These are phyloP conservation scores for Penicillium turbatum DNA, from an alignment of 495 filamentous ascomycete genomes.

Conservation along the genomic window DNA sequence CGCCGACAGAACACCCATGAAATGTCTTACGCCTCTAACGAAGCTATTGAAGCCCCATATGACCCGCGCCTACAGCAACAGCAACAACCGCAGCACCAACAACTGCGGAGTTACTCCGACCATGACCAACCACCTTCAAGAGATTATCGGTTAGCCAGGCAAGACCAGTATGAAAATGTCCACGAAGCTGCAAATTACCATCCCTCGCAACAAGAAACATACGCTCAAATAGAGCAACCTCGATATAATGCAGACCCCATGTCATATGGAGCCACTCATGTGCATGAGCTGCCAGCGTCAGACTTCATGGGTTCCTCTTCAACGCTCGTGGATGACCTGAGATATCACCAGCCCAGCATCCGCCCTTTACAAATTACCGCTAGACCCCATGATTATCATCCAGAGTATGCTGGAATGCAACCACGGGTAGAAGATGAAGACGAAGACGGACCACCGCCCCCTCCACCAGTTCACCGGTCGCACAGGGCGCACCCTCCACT, in stretches of 20 bases:
- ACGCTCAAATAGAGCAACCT: constrained; percentile 16
- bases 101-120: constrained; percentile 24
- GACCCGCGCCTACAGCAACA: constrained; percentile 24
- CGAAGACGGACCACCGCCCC: constrained; percentile 49
- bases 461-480: constrained; percentile 46
- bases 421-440: constrained; percentile 66
- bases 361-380: constrained; percentile 23
- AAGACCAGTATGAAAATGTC: constrained; percentile 22
- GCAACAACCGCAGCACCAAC: not conserved
- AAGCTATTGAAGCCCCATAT: constrained; percentile 16
- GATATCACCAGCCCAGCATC: constrained; percentile 23
- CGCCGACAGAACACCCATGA: constrained; percentile 26
- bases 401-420: constrained; percentile 55
- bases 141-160: constrained; percentile 26
- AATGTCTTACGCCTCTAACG: constrained; percentile 16
- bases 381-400: constrained; percentile 29
- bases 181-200: constrained; percentile 16
- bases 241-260: constrained; percentile 23
- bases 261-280: constrained; percentile 19
- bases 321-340: constrained; percentile 16
- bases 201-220: constrained; percentile 13
- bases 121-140: constrained; percentile 27
- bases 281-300: constrained; percentile 12
- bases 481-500: constrained; percentile 27
- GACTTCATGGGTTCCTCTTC: constrained; percentile 13